Conservation (phyloP, 148 eudicot species). For the Limonium bicolor region DNA sequence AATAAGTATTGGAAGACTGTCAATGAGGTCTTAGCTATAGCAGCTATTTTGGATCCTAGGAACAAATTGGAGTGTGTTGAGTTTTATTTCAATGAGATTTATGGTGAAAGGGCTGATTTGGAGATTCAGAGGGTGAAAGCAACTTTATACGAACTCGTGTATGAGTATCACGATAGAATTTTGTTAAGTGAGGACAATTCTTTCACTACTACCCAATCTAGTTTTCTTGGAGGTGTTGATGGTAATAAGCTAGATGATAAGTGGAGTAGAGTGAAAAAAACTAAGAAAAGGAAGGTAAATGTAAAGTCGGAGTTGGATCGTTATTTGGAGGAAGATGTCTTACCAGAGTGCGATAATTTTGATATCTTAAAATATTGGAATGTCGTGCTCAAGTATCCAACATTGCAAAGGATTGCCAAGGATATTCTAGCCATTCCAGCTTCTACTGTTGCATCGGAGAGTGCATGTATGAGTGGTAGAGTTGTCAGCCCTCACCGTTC, state of each 20-base stretch:
- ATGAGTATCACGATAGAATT: slow-evolving; percentile 1
- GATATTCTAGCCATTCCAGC: slow-evolving; percentile 4
- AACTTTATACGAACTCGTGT: background rate
- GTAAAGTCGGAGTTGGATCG: slow-evolving; percentile 4
- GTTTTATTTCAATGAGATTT: background rate
- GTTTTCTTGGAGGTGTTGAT: background rate
- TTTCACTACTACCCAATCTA: background rate
- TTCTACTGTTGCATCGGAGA: slow-evolving; percentile 6
- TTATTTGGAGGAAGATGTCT: background rate
- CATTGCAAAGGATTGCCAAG: background rate
- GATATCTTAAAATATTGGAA: slow-evolving; percentile 2
- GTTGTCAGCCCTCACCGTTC: background rate
- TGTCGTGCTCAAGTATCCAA: background rate
- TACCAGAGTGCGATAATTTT: background rate
- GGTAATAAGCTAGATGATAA: no score
- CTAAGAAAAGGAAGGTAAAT: background rate
- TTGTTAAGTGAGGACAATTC: background rate
- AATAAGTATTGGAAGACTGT: slow-evolving; percentile 3
- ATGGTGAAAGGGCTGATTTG: background rate
- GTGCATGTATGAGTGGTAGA: slow-evolving; percentile 8
- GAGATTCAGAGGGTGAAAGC: background rate
- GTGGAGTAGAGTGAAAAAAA: background rate
- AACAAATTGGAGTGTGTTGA: slow-evolving; percentile 4
- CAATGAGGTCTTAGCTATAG: background rate
- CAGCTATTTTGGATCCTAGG: slow-evolving; percentile 7